Base-by-base conservation (phyloP, 2,329 filamentous ascomycete genomes). In the Penicillium sp. region DNA sequence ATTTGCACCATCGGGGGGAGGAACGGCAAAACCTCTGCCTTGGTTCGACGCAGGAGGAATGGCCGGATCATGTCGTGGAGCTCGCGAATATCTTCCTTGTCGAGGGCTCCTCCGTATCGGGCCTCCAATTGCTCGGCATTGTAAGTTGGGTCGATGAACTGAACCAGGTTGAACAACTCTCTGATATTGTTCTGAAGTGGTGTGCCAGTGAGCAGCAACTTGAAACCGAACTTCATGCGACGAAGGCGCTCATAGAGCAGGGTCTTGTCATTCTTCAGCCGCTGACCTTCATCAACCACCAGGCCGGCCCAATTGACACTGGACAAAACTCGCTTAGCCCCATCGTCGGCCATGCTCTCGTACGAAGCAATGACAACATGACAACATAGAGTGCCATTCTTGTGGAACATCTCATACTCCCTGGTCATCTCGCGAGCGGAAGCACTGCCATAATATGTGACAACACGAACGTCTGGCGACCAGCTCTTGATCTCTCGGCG, bases 341-440 rank as follows among this genome's bases (percentile, higher is more conserved):
- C 83, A 6, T 88, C 84, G 62, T 96, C 91, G 40, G 89, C 82
- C 37, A 91, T 90, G 9, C 91, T 89, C 69, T 97, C 93, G 68
- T 96, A 99, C 0, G 93, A 97, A 71, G 94, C 96, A 67, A 99
- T 88, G 1, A 99, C 91, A 21, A 97, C 85, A 69, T 99, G 93
- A 31, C 91, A 93, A 66, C 88, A 88, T 71, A 97, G 86, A 50
- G 89, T 86, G 10, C 79, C 78, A 21, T 65, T 64, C 13, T 69
- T 64, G 0, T 90, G 90, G 70, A 94, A 97, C 61, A 99, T 85
- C 73, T 99, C 95, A 71, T 96, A 88, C 37, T 89, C 80, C 67
- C 89, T 88, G 0, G 91, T 89, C 58, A 96, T 84, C 38, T 90
- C 85, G 64, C 94, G 89, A 17, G 92, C 82, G 49, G 84, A 82